A percentile compares a stretch with the other conserved stretches of the same genome.
Conservation (phyloP, 2,329 filamentous ascomycete species). For the Plectosphaerella cucumerina region DNA sequence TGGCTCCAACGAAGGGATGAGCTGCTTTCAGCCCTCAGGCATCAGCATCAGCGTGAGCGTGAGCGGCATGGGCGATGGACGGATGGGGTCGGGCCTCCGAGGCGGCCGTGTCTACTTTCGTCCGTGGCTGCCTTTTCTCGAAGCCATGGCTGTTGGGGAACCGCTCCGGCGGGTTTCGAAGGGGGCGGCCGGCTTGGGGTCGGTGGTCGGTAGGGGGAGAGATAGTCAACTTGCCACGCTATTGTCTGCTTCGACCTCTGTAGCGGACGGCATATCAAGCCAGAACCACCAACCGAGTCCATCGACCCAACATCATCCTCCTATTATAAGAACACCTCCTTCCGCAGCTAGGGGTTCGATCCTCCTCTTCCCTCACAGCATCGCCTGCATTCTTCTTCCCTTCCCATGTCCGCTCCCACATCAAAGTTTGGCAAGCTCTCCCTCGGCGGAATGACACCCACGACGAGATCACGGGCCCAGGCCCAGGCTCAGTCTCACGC, state of each 20-base stretch:
- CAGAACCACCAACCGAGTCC: not conserved
- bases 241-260: not conserved
- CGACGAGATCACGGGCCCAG: constrained; percentile 24
- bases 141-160: too few relatives aligned
- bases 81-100: too few relatives aligned
- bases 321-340: not conserved
- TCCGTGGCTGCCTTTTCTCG: too few relatives aligned
- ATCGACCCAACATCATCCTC: not conserved
- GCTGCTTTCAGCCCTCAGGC: too few relatives aligned
- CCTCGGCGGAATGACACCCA: constrained; percentile 32
- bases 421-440: constrained; percentile 36
- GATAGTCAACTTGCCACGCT: not conserved
- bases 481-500: constrained; percentile 17
- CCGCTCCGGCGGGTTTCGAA: too few relatives aligned
- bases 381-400: constrained; percentile 4
- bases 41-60: too few relatives aligned
- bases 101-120: too few relatives aligned
- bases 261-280: too few relatives aligned
- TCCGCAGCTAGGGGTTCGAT: not conserved
- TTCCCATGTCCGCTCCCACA: constrained; percentile 28
- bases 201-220: too few relatives aligned
- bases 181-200: too few relatives aligned
- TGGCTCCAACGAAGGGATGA: too few relatives aligned
- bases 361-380: not conserved
- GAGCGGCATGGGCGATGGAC: too few relatives aligned